A percentile compares a stretch with the other conserved stretches of the same genome.
Evolutionary conservation across 1,284 basidiomycete genomes (phyloP).

Genomic region (Anthracocystis panici-leucophaei): DNA sequence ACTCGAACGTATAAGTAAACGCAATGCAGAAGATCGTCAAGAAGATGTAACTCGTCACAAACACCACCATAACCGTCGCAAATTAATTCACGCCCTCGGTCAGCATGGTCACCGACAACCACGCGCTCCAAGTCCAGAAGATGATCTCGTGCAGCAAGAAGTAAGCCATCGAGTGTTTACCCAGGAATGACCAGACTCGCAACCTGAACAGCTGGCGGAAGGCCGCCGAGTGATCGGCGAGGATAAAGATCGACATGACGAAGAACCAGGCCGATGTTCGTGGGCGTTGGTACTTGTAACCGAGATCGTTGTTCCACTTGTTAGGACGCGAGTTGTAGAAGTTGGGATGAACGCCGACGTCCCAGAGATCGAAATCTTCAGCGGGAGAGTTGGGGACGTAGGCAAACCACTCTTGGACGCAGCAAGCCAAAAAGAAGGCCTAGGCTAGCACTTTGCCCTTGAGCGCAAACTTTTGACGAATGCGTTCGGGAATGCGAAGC

Average conservation of each 20-base stretch:
- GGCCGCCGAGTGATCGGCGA: conserved; percentile 51
- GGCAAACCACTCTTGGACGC: conserved; percentile 48
- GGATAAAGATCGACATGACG: conserved; percentile 57
- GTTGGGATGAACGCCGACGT: conserved; percentile 60
- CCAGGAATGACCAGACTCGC: conserved; percentile 56
- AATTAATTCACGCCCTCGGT: conserved; percentile 49
- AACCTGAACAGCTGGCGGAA: conserved; percentile 59
- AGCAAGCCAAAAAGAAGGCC: conserved; percentile 56
- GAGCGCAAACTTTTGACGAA: conserved; percentile 45
- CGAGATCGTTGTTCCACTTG: conserved; percentile 32
- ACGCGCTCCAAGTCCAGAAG: conserved; percentile 62
- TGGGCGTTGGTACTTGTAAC: conserved; percentile 42
- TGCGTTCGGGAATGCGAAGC: conserved; percentile 35
- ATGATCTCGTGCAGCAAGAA: conserved; percentile 62
- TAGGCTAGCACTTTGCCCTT: conserved; percentile 56
- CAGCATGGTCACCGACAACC: conserved; percentile 53
- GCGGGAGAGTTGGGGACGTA: conserved; percentile 39
- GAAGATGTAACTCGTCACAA: conserved; percentile 52
- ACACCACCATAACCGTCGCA: conserved; percentile 52
- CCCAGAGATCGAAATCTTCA: conserved; percentile 38
- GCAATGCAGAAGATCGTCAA: conserved; percentile 51
- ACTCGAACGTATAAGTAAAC: conserved; percentile 62
- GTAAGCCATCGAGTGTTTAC: conserved; percentile 58
- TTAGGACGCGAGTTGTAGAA: conserved; percentile 48
- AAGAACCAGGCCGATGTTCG: conserved; percentile 48